These are phyloP conservation scores for Diaporthe sp. DNA, from an alignment of 2,329 filamentous ascomycete species.

Conservation along the genomic window DNA sequence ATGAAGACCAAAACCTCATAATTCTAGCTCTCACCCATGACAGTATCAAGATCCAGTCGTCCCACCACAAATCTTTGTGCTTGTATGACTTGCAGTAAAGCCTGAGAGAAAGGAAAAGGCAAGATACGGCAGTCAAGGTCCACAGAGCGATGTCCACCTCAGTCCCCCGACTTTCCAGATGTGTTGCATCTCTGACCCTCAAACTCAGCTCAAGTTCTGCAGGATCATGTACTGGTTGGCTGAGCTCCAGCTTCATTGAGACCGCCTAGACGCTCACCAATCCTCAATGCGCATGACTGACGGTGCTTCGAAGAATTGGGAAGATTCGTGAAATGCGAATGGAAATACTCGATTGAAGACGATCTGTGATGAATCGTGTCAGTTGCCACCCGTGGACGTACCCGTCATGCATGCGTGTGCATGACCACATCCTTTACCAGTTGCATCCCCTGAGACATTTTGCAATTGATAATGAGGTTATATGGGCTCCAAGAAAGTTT, in stretches of 20 bases:
- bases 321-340: too few species aligned
- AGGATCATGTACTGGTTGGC: not conserved
- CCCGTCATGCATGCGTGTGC: not conserved
- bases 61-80: conserved; percentile 21
- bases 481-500: not conserved
- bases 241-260: not conserved
- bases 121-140: not conserved
- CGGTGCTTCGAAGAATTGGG: rapidly evolving
- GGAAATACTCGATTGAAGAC: not conserved
- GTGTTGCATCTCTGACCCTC: not conserved
- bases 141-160: not conserved
- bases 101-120: not conserved
- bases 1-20: not conserved
- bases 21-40: not conserved
- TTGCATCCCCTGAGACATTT: not conserved
- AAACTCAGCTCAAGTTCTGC: not conserved
- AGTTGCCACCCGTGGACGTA: not conserved
- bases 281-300: too few species aligned
- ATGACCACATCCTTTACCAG: not conserved
- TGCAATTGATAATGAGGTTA: not conserved
- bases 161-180: not conserved
- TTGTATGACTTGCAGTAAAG: conserved; percentile 12
- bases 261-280: not conserved
- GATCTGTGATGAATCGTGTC: not conserved
- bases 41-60: conserved; percentile 8